Base-by-base conservation (phyloP, 176 grass and related monocot genomes). In the Typha latifolia region DNA sequence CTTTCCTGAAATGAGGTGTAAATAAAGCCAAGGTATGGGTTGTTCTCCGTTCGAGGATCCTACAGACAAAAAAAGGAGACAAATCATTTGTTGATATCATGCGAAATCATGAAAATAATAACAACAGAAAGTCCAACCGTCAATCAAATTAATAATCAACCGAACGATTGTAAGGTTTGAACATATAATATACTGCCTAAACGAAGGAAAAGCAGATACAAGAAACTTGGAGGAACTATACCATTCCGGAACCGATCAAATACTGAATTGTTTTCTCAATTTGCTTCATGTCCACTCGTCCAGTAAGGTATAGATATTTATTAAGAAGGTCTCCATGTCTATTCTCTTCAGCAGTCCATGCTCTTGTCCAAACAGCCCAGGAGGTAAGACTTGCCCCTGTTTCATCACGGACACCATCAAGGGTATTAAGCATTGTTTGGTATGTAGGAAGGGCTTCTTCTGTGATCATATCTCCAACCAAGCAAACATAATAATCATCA, bases 1-100 rank as follows among this genome's bases (percentile, higher is more conserved):
- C 81, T 71, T 62, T 84, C 71, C 32, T 82, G 74, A 69, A 82
- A 77, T 9, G 80, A 77, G 2, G 74, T 82, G 74, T 82, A 82
- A 57, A 84, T 66, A 76, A 74, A 84, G 2, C 66, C 76, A 27
- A 32, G 5, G 72, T 79, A 79, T 1, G 76, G 76, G 32, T 79
- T 79, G 20, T 55, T 49, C 71, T 79, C 76, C 1, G 76, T 79
- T 63, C 24, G 61, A 0, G 76, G 82, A 11, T 84, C 81, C 79
- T 76, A 12, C 37, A 43, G 9, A 10, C 6, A 43, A 43, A 43
- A 10, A 43, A 43, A 43, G n/a, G n/a, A n/a, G 37, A 10, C 37
- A 10, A 43, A 0, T 43, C 0, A 43, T 43, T 9, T 43, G 6
- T 43, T 43, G 37, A 43, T 8, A 8, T 43, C 37, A 43, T 43